phyloP scores from a whole-genome alignment of 1,284 basidiomycete species.

The Rhizoctonia solani region DNA sequence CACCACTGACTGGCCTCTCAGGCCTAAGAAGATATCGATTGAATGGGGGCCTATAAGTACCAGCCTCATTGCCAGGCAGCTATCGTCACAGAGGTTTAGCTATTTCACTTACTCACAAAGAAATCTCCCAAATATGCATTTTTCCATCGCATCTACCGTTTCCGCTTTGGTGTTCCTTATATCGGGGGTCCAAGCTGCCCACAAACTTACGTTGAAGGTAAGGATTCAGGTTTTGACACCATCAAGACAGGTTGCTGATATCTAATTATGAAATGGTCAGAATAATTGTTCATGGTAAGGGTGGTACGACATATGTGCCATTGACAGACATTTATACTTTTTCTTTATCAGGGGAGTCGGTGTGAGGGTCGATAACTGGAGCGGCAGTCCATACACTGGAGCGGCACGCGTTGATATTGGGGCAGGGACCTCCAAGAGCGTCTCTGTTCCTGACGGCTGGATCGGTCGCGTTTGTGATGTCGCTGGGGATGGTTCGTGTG shows the following conservation, averaged over 20 bases:
- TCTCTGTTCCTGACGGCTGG: constrained; percentile 10
- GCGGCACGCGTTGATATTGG: not conserved
- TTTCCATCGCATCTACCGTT: not conserved
- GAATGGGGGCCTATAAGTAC: no score
- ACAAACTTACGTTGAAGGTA: not conserved
- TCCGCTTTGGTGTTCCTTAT: not conserved
- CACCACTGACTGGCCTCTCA: no score
- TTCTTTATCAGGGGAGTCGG: not conserved
- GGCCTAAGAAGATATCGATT: no score
- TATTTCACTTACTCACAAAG: no score
- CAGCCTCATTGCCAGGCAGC: no score
- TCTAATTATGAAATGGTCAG: not conserved
- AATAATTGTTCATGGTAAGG: constrained; percentile 15
- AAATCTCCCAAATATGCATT: not conserved
- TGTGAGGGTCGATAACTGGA: not conserved
- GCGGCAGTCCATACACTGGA: constrained; percentile 6
- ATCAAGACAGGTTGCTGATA: not conserved
- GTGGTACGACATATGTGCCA: not conserved
- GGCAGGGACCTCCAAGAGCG: not conserved
- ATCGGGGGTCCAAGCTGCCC: constrained; percentile 6
- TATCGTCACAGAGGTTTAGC: no score
- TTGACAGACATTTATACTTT: not conserved
- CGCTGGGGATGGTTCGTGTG: constrained; percentile 23
- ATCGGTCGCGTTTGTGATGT: constrained; percentile 35
- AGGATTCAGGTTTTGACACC: not conserved